Evolutionary conservation across 2,329 filamentous ascomycete genomes (phyloP).

Genomic region (Phialemonium atrogriseum): DNA sequence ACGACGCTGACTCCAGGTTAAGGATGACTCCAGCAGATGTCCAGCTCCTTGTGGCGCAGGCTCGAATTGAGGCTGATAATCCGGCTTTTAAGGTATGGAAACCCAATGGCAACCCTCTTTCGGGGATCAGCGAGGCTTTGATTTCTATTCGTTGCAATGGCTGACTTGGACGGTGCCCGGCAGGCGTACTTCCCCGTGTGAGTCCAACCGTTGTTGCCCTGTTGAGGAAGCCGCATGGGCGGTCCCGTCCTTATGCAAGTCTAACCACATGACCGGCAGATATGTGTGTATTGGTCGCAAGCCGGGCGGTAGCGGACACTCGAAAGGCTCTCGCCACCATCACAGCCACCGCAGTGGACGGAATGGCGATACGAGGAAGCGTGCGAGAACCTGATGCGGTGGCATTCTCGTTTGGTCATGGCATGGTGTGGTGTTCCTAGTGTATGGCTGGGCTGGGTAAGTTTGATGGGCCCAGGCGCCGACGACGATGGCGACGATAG

Average conservation of each 20-base stretch:
- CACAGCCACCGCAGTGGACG: constrained; percentile 12
- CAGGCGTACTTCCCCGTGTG: constrained; percentile 56
- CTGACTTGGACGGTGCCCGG: neutral
- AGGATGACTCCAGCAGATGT: constrained; percentile 53
- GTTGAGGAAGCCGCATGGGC: too few relatives aligned
- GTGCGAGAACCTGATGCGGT: too few relatives aligned
- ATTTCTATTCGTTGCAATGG: neutral
- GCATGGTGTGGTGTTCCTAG: too few relatives aligned
- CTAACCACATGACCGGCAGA: constrained; percentile 23
- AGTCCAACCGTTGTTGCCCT: too few relatives aligned
- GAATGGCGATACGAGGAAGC: constrained; percentile 15
- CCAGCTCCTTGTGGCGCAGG: constrained; percentile 46
- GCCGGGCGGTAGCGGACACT: constrained; percentile 24
- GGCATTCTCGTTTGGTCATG: too few relatives aligned
- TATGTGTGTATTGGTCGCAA: constrained; percentile 58
- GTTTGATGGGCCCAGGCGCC: too few relatives aligned
- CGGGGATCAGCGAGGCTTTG: constrained; percentile 2
- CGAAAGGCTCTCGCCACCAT: constrained; percentile 9
- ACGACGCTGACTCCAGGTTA: constrained; percentile 6
- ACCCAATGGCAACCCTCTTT: neutral
- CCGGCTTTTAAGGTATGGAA: constrained; percentile 45
- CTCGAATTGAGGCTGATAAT: constrained; percentile 44
- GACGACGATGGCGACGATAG: too few relatives aligned
- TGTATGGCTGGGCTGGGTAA: too few relatives aligned
- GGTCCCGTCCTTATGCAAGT: constrained; percentile 7